phyloP scores from a whole-genome alignment of 2,329 filamentous ascomycete species.

The Metarhizium anisopliae region DNA sequence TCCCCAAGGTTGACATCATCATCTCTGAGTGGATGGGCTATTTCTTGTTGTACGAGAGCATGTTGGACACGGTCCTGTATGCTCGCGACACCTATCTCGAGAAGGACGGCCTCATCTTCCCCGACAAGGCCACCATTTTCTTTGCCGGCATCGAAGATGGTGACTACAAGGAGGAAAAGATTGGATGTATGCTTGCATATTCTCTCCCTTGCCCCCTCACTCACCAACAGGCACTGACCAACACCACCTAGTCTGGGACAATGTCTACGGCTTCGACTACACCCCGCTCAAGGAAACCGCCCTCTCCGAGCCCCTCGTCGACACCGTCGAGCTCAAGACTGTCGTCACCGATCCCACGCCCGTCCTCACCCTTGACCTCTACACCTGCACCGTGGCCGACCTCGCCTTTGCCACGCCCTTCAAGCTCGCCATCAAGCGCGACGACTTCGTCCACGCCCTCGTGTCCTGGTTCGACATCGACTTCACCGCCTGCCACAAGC shows the following conservation, averaged over 20 bases:
- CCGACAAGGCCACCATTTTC: slow-evolving; percentile 97
- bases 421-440: slow-evolving; percentile 66
- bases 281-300: slow-evolving; percentile 87
- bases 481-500: slow-evolving; percentile 97
- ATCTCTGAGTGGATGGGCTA: slow-evolving; percentile 99
- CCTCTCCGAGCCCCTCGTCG: slow-evolving; percentile 90
- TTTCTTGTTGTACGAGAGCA: slow-evolving; percentile 96
- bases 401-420: slow-evolving; percentile 78
- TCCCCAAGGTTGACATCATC: slow-evolving; percentile 96
- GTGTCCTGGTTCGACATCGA: slow-evolving; percentile 99
- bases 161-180: slow-evolving; percentile 99
- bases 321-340: slow-evolving; percentile 95
- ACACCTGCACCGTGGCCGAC: slow-evolving; percentile 77
- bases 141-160: slow-evolving; percentile 96
- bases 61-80: slow-evolving; percentile 97
- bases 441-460: slow-evolving; percentile 92
- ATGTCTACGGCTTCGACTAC: slow-evolving; percentile 98
- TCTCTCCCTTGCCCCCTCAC: neutral
- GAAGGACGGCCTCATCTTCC: slow-evolving; percentile 89
- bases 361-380: slow-evolving; percentile 84
- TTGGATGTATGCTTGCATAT: slow-evolving; percentile 66
- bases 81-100: slow-evolving; percentile 86
- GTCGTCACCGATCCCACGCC: slow-evolving; percentile 85
- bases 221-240: neutral
- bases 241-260: slow-evolving; percentile 76